Base-by-base conservation (phyloP, 2,329 filamentous ascomycete genomes). In the Fusarium guadeloupense region DNA sequence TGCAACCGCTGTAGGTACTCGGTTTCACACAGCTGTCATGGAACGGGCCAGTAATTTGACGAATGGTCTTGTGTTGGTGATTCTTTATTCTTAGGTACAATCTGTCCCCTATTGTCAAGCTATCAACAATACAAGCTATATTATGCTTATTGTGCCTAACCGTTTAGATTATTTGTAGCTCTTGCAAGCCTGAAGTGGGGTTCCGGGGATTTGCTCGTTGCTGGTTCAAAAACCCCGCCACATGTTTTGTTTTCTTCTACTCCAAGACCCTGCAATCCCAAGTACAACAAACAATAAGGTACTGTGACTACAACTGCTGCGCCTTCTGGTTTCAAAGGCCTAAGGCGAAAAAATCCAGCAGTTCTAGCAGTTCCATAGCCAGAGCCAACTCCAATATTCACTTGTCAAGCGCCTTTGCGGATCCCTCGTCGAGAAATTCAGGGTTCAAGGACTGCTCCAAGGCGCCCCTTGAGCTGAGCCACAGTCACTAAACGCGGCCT, bases 401-500 rank as follows among this genome's bases (percentile, higher is more conserved):
- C 19, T 34, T 8, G 8, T 14, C 13, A 45, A 43, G 38, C 45
- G 40, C 9, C 31, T 20, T 16, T 38, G 10, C 31, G 19, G 31
- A 19, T 38, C 25, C 40, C 19, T n/a, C 31, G 14, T 10, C 19
- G 17, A 13, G 31, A 47, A 54, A 42, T 33, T 30, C 47, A 59
- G 55, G 54, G 55, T 41, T 26, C 25, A 53, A 46, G 51, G 25
- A 50, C 28, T 42, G 16, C 30, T 21, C 39, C 26, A 49, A 45
- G 49, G 45, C 25, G 40, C 34, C n/a, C 44, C 28, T 47, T 16
- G 47, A 54, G 59, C 69, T 71, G 65, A 71, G 70, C 69, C 69
- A 72, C 70, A 53, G 38, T 41, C 41, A 28, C 54, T 54, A 35
- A 49, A 67, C 67, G 67, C 66, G 66, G 67, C 67, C 59, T 43